Evolutionary conservation across 352 stramenopile species (phyloP).

Genomic region (Globisporangium paroecandrum): DNA sequence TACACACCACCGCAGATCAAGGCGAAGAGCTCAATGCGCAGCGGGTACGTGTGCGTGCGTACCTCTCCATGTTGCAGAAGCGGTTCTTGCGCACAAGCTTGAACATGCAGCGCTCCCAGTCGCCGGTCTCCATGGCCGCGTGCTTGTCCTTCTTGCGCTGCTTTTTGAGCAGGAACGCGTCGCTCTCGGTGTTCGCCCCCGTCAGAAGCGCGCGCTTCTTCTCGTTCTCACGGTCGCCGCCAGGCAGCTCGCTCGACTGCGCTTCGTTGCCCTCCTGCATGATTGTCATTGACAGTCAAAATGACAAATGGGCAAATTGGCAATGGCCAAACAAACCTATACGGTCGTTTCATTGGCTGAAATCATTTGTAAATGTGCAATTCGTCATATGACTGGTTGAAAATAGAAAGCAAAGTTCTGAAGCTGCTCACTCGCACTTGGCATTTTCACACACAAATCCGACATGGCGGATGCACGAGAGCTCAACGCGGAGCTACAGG

Average conservation of each 20-base stretch:
- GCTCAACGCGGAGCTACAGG: constrained; percentile 54
- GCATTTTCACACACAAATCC: not conserved
- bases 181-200: not conserved
- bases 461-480: constrained; percentile 22
- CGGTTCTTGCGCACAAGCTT: constrained; percentile 74
- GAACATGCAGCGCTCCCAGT: constrained; percentile 83
- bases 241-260: not conserved
- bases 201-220: constrained; percentile 28
- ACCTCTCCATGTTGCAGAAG: constrained; percentile 81
- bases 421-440: not conserved
- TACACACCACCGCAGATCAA: not conserved
- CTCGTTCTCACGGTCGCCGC: constrained; percentile 20
- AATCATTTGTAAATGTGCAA: not conserved
- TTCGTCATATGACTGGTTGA: constrained; percentile 26
- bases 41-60: not conserved
- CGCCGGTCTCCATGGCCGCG: constrained; percentile 35
- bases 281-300: not conserved
- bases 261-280: constrained; percentile 5
- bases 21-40: not conserved
- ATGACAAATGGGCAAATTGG: not conserved
- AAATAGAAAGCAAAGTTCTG: constrained; percentile 13
- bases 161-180: constrained; percentile 28
- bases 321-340: constrained; percentile 2
- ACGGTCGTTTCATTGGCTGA: constrained; percentile 16
- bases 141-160: constrained; percentile 68